A percentile compares a stretch with the other conserved stretches of the same genome.
These are phyloP conservation scores for Epichloe uncinata DNA, from an alignment of 2,329 filamentous ascomycete species.

Conservation along the genomic window DNA sequence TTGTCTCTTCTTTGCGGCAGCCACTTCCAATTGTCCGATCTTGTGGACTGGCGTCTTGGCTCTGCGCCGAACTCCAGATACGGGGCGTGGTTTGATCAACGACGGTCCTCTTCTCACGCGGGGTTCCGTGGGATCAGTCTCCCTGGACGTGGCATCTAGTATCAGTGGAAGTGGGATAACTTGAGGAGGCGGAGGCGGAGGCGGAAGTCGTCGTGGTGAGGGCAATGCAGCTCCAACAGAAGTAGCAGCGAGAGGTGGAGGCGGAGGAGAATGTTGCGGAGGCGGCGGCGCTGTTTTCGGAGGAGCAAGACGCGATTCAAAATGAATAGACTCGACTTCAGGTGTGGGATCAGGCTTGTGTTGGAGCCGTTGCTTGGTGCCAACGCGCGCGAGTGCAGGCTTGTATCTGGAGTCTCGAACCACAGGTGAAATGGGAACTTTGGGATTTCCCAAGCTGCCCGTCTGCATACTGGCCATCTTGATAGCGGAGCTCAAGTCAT, in stretches of 20 bases:
- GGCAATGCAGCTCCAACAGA: not conserved
- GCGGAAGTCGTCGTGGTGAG: not conserved
- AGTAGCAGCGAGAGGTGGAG: not conserved
- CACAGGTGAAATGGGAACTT: not conserved
- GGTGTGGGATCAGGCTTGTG: constrained; percentile 1
- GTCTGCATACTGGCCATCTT: constrained; percentile 6
- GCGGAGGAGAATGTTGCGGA: too few species aligned
- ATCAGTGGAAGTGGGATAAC: not conserved
- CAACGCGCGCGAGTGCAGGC: too few species aligned
- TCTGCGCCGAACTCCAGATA: constrained; percentile 16
- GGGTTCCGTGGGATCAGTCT: not conserved
- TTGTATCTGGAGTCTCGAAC: too few species aligned
- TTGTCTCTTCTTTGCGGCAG: constrained; percentile 10
- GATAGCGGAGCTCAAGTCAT: constrained; percentile 6
- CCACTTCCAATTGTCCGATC: constrained; percentile 35
- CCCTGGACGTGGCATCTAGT: not conserved
- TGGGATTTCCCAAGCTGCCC: constrained; percentile 4
- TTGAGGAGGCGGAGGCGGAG: not conserved
- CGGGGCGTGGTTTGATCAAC: constrained; percentile 1
- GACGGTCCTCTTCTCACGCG: constrained; percentile 3
- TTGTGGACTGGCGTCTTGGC: constrained; percentile 38
- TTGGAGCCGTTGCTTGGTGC: not conserved
- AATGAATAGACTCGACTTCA: not conserved
- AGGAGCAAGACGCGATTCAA: not conserved
- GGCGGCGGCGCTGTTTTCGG: not conserved